Evolutionary conservation across 768 basidiomycete species (phyloP).

Genomic region (Collybia sordida): DNA sequence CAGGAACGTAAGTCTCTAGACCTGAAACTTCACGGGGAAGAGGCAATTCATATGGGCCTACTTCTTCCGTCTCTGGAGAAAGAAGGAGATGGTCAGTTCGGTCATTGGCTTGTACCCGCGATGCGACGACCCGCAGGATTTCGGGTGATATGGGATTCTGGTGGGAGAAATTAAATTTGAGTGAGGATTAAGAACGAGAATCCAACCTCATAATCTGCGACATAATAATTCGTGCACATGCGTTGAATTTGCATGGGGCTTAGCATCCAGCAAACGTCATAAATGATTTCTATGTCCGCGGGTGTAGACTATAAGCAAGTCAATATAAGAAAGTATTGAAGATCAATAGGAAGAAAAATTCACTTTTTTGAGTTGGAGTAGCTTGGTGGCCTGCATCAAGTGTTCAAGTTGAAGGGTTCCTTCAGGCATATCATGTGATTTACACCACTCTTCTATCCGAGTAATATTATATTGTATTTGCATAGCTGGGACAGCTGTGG

Average conservation of each 20-base stretch:
- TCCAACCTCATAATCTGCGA: slow-evolving; percentile 94
- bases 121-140: slow-evolving; percentile 94
- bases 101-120: slow-evolving; percentile 93
- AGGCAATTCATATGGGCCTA: slow-evolving; percentile 92
- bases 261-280: slow-evolving; percentile 99
- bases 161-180: slow-evolving; percentile 2
- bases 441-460: slow-evolving; percentile 98
- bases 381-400: slow-evolving; percentile 98
- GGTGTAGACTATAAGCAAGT: slow-evolving; percentile 66
- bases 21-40: slow-evolving; percentile 93
- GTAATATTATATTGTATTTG: slow-evolving; percentile 99
- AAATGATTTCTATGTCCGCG: slow-evolving; percentile 97
- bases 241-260: slow-evolving; percentile 99
- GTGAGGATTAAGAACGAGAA: background rate
- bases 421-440: slow-evolving; percentile 99
- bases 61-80: slow-evolving; percentile 95
- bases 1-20: slow-evolving; percentile 93
- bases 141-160: slow-evolving; percentile 97
- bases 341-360: background rate
- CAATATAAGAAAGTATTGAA: background rate
- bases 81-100: slow-evolving; percentile 96
- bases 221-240: slow-evolving; percentile 98
- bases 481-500: slow-evolving; percentile 67
- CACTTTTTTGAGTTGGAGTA: slow-evolving; percentile 97
- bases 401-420: slow-evolving; percentile 97